Base-by-base conservation (phyloP, 352 stramenopile species). In the Phytophthora foliorum region DNA sequence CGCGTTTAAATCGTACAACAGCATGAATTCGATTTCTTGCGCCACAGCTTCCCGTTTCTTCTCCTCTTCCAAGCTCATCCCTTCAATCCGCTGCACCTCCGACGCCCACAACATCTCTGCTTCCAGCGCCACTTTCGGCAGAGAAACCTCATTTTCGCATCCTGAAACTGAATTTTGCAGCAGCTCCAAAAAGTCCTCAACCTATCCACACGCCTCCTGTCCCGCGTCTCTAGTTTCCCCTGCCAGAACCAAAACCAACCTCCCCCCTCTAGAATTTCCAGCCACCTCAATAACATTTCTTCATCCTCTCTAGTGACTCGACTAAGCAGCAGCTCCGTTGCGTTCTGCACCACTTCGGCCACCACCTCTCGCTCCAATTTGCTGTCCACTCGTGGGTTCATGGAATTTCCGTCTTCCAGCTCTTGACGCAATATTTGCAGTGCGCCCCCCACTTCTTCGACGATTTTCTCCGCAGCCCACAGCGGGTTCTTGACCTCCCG, bases 281-380 rank as follows among this genome's bases (percentile, higher is more conserved):
- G 42, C 82, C 82, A 90, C 16, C 63, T 29, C 25, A 62, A 51
- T 1, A 91, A 55, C 50, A 75, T 19, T 1, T 21, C 21, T 3
- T 75, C 48, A 7, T 86, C 48, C 1, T 65, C 63, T 14, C 49
- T 54, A 0, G 32, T 67, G 0, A 72, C 74, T 39, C 73, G 80
- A 54, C 74, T 78, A n/a, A 88, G 53, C 38, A 91, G 32, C 44
- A 91, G 49, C 42, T 91, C 82, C n/a, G 82, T 91, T 39, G 78
- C 58, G 24, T 57, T 69, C 31, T 91, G 74, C 6, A 88, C 53
- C 19, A 91, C 49, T 50, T 91, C 78, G 10, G 57, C 62, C 32
- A 74, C 53, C 16, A 84, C 56, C 3, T 73, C 69, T n/a, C 44
- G 34, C 46, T 81, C 64, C 14, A 86, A 41, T 25, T 27, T 32